Evolutionary conservation across 768 basidiomycete species (phyloP), one percentile per base, ranked within the genome.

Genomic region (Naganishia vaughanmartiniae): DNA sequence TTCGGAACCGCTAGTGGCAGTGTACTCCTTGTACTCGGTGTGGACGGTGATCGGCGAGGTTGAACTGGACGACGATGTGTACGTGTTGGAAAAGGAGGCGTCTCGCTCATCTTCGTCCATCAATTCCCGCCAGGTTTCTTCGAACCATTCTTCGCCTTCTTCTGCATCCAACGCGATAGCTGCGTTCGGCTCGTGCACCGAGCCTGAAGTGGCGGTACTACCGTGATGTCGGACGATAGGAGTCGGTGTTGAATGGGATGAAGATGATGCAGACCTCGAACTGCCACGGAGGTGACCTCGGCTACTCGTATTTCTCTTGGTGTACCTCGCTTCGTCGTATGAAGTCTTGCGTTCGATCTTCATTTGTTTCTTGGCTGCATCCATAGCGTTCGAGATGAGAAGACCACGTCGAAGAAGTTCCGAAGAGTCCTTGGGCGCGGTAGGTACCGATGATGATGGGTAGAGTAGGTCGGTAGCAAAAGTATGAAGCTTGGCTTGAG

Each of bases 111-210:
- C 60, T 30, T 63, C 60, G 26, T 63, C 36, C 60, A 63, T 45
- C 60, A 30, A 26, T 24, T 63, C 60, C 11, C 39, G n/a, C 60
- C 60, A 63, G 24, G 39, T 63, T 30, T 63, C 60, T 45, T 63
- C 60, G 15, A 63, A 63, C 60, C 60, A 63, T 30, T 63, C 60
- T 45, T 63, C 60, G 9, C 60, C 60, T 30, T 63, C 60, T 45
- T 63, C 39, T 15, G 39, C 60, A 12, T 45, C 39, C 15, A 63
- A 28, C n/a, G n/a, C 42, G 7, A 26, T 31, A 12, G 60, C 60
- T 26, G 7, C 36, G 24, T 9, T 46, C 17, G 60, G 60, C 15
- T 26, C 60, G 28, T 5, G 42, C 2, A 63, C 26, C 0, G 26
- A 19, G 28, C 60, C 60, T 21, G 15, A 39, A n/a, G 24, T 26